Base-by-base conservation (phyloP, 2,329 filamentous ascomycete genomes). In the Microascus cirrosus region DNA sequence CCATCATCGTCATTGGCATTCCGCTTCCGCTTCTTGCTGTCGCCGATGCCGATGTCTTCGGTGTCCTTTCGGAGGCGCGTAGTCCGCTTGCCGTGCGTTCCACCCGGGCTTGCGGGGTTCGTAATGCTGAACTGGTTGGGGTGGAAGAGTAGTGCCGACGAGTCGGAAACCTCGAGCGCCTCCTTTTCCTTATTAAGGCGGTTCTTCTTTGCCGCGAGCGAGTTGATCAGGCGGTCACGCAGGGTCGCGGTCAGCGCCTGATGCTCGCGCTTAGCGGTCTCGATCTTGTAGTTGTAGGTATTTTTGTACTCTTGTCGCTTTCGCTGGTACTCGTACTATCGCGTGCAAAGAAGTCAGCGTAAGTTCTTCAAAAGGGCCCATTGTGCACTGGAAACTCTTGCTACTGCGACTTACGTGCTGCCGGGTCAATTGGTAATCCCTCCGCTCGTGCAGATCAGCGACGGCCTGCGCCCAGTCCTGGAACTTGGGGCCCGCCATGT, bases 381-480 rank as follows among this genome's bases (percentile, higher is more conserved):
- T 2, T 20, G 11, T 22, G 45, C n/a, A n/a, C n/a, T n/a, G n/a
- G n/a, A n/a, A 13, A 50, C n/a, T 24, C 11, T 22, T 11, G 45
- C 5, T 7, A 13, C 11, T 50, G 45, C 20, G 51, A 70, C 83
- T 67, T 77, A 96, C 94, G 79, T 88, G 87, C 63, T 95, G 82
- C 67, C 86, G 82, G 7, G 88, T 86, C 67, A 97, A 74, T 65
- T 92, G 85, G 62, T 88, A 85, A 74, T 99, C 94, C 64, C 90
- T 83, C 66, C 90, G 83, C 71, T 97, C 92, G 63, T 96, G 85
- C 8, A 90, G 81, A 70, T 95, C 87, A 68, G 96, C 95, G 57
- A 96, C 82, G 61, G 93, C 85, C 63, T 90, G 83, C 22, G 94
- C 84, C 74, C 95, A 97, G 63, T 90, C 85, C 60, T 86, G 81